Base-by-base conservation (phyloP, 495 filamentous ascomycete species). In the Penicillium cataractarum region DNA sequence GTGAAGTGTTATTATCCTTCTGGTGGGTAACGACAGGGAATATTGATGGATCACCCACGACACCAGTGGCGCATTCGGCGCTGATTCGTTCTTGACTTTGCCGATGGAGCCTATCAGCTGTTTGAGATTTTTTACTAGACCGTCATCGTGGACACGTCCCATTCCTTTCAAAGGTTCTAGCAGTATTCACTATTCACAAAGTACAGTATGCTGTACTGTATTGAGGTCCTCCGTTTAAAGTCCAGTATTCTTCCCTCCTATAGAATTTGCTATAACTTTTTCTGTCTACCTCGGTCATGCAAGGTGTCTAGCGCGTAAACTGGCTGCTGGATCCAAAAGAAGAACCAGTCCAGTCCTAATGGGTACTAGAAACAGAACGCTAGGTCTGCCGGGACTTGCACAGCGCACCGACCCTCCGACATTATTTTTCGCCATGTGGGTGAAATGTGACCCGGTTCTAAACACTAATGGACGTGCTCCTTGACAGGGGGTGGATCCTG, bases 391-490 rank as follows among this genome's bases (percentile, higher is more conserved):
- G 32, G 37, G 10, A 37, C 42, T 46, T 50, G 57, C 53, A 51
- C 55, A 22, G 24, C 39, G 63, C 63, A 61, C 63, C 51, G 63
- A 61, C 63, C 58, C 46, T 61, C 58, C 51, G 57, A 57, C 55
- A 33, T 60, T 63, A 22, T 62, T 39, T 49, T 32, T 60, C 54
- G 56, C 61, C 61, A 67, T 68, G 55, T 65, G 65, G 68, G 53
- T 67, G 65, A 65, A 63, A 64, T 46, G 46, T 64, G 61, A 64
- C 0, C 62, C 68, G 58, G 51, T n/a, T n/a, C 19, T 39, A 57
- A 53, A 54, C 58, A 59, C 59, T 65, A 65, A 42, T 29, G 35
- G 42, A 37, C n/a, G 44, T 42, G 27, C 39, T 52, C 49, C 64
- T 51, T 66, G 60, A 66, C 64, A 62, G 53, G 61, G 61, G 31